phyloP scores from a whole-genome alignment of 202 grass and related monocot species.

The Panicum hallii region DNA sequence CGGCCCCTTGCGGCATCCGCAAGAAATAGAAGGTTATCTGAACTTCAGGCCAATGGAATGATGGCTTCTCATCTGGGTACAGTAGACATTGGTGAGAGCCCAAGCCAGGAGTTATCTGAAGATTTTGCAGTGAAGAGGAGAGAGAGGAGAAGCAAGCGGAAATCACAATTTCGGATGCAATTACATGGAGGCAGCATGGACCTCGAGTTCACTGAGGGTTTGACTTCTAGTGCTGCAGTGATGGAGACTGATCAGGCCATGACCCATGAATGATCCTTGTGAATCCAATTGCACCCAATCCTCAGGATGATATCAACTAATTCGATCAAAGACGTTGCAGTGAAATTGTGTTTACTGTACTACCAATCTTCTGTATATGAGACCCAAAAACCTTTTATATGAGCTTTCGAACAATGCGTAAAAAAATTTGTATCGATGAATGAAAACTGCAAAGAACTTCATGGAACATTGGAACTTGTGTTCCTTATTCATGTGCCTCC shows the following conservation, averaged over 20 bases:
- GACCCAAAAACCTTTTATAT: not conserved
- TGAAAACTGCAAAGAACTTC: slow-evolving; percentile 9
- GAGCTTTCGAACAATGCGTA: not conserved
- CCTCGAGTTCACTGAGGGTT: slow-evolving; percentile 9
- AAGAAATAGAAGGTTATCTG: slow-evolving; percentile 3
- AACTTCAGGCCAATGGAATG: slow-evolving; percentile 10
- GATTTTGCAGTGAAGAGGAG: slow-evolving; percentile 27
- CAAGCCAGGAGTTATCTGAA: not conserved
- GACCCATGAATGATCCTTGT: slow-evolving; percentile 17
- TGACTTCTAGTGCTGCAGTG: slow-evolving; percentile 18
- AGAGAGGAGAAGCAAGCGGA: slow-evolving; percentile 36
- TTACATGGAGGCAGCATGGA: slow-evolving; percentile 13
- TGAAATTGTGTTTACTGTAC: slow-evolving; percentile 15
- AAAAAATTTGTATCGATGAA: not conserved
- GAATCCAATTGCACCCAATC: not conserved
- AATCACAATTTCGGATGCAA: not conserved
- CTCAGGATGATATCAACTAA: not conserved
- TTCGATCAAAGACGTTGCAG: not conserved
- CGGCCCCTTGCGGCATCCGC: not conserved
- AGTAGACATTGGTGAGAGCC: not conserved
- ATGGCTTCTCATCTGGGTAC: not conserved
- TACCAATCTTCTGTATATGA: not conserved
- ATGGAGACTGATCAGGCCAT: not conserved
- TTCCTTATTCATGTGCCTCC: slow-evolving; percentile 14
- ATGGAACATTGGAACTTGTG: slow-evolving; percentile 29